Base-by-base conservation (phyloP, 163 green algal genomes). In the Chlamydomonas reinhardtii region DNA sequence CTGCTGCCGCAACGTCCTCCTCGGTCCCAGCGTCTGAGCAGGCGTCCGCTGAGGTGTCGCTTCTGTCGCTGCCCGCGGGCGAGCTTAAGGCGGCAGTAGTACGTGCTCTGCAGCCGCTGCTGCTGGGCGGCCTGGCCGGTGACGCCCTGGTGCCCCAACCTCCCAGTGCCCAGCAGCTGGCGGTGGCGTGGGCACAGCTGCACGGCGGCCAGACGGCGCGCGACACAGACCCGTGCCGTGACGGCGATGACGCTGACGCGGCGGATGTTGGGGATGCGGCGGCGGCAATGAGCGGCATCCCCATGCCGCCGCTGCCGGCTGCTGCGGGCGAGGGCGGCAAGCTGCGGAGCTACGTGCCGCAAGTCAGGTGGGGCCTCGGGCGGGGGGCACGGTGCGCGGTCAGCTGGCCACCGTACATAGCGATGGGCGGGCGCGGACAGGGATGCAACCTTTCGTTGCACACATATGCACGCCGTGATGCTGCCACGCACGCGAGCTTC, bases 61-160 rank as follows among this genome's bases (percentile, higher is more conserved):
- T 82, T 29, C 39, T 81, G 71, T 35, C 64, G 16, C 61, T 87
- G 22, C 34, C 54, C 0, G 2, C 65, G 0, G 59, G 43, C 4
- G 82, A 75, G 39, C 22, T 87, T 29, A 62, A 43, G 25, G 29
- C 56, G 61, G 72, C 71, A 15, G 72, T 87, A 6, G 72, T 61
- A 19, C 59, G 61, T 22, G 82, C 72, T n/a, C 82, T 87, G 20
- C 82, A 75, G 72, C 82, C 72, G 29, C 82, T 91, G 64, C 52
- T 88, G 74, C 88, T 43, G 72, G 3, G 61, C 24, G 72, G 34
- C 25, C 37, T 3, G 37, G 70, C 37, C 6, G 35, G 56, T 37
- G 39, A 16, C 27, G 72, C 43, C 1, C 72, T 89, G 74, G 1
- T 73, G 76, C 32, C 61, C 68, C 83, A 91, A 29, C 25, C 9